Base-by-base conservation (phyloP, 805 yeast species). In the Metschnikowia lochheadii region DNA sequence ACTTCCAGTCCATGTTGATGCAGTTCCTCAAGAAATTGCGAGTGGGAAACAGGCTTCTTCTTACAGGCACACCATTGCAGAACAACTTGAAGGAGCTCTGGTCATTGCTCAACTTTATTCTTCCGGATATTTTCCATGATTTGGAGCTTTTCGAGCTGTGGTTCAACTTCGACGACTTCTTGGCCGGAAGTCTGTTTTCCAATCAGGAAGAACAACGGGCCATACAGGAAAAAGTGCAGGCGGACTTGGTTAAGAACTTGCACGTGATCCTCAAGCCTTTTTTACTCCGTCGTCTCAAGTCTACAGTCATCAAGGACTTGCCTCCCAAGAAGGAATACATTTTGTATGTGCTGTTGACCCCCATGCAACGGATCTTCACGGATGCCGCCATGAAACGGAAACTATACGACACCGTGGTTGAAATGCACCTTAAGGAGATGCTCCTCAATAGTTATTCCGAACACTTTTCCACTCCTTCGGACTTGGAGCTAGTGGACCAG, bases 1-100 rank as follows among this genome's bases (percentile, higher is more conserved):
- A 92, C 64, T 78, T 84, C 55, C 82, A 91, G 58, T 88, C 96
- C 66, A 72, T 82, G 56, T 73, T 92, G 53, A 84, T 92, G 46
- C 77, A 77, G 48, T 83, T 83, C 53, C 75, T 92, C 57, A 91
- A 89, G 60, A 77, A 76, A 55, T 75, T 89, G 36, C 72, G 78
- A 14, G 83, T 86, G 0, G 74, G 81, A 1, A 92, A 92, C 62
- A 73, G 97, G 54, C 71, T 92, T 43, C 70, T 92, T 26, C 70
- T 92, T 13, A 92, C 99, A 0, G 99, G 99, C n/a, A 92, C 99
- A 0, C 98, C 99, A 0, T 72, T 92, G 47, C 99, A 92, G 65
- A 92, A 92, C 64, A 92, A 91, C 61, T 71, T 92, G 50, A 80
- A 85, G 48, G 98, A 94, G 67, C 70, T 94, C 36, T 92, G 98